Evolutionary conservation across 306 rosid species (phyloP).

Genomic region (Cyclanthera cordifolia): DNA sequence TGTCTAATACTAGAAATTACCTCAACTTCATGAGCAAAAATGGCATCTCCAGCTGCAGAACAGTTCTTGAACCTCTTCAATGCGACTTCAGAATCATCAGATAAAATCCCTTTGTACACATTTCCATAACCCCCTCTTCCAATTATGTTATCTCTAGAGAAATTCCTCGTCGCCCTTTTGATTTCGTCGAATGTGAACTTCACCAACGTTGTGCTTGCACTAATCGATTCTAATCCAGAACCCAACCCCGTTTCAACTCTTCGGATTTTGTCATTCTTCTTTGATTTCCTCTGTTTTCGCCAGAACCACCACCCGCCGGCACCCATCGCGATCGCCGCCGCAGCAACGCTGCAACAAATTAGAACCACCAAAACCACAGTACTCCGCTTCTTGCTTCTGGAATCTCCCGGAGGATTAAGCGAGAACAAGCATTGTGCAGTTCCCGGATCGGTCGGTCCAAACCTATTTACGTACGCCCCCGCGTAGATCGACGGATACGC

Average conservation of each 20-base stretch:
- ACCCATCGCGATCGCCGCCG: slow-evolving; percentile 5
- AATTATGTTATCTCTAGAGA: slow-evolving; percentile 50
- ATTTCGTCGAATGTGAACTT: slow-evolving; percentile 61
- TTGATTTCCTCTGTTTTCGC: slow-evolving; percentile 18
- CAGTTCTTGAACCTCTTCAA: slow-evolving; percentile 92
- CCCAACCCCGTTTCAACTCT: slow-evolving; percentile 24
- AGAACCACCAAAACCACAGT: slow-evolving; percentile 23
- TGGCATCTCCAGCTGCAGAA: slow-evolving; percentile 67
- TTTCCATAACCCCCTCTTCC: slow-evolving; percentile 96
- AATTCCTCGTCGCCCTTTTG: slow-evolving; percentile 62
- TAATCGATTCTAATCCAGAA: slow-evolving; percentile 49
- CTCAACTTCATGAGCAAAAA: slow-evolving; percentile 72
- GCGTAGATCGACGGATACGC: slow-evolving; percentile 44
- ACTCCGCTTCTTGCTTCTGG: slow-evolving; percentile 20
- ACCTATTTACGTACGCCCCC: slow-evolving; percentile 42
- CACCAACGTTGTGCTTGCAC: slow-evolving; percentile 58
- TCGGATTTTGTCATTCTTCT: slow-evolving; percentile 13
- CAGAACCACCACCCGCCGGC: slow-evolving; percentile 31
- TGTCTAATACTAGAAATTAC: slow-evolving; percentile 91
- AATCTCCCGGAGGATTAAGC: slow-evolving; percentile 14
- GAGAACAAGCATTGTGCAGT: slow-evolving; percentile 49
- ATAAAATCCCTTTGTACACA: slow-evolving; percentile 60
- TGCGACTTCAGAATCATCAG: slow-evolving; percentile 70
- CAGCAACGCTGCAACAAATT: slow-evolving; percentile 24
- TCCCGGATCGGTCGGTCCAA: slow-evolving; percentile 38